Percentiles rank a stretch among this genome's conserved stretches.
These are phyloP conservation scores for bread wheat (Triticum aestivum) DNA, from an alignment of 176 grass and related monocot species.

Conservation along the genomic window DNA sequence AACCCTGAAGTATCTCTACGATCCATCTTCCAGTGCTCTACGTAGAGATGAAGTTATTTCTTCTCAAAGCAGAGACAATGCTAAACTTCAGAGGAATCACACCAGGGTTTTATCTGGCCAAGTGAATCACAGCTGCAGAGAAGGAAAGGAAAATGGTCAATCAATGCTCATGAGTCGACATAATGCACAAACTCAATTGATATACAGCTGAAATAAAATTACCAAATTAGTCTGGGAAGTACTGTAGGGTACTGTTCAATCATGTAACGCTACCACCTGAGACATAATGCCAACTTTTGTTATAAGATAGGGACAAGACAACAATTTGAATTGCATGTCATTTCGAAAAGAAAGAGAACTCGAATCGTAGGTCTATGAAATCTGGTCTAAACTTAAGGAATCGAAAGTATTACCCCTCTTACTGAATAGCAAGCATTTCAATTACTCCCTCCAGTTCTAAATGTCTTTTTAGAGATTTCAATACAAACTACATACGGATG, in stretches of 20 bases:
- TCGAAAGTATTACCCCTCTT: background rate
- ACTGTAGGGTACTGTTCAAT: background rate
- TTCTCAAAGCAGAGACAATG: conserved; percentile 3
- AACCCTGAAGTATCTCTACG: conserved; percentile 80
- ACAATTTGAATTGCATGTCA: background rate
- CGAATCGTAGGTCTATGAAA: background rate
- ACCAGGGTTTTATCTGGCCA: conserved; percentile 4
- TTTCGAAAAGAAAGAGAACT: background rate
- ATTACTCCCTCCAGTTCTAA: background rate
- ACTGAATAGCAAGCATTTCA: background rate
- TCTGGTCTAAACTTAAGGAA: background rate
- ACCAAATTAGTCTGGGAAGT: no score
- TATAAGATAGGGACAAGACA: background rate
- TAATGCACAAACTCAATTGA: background rate
- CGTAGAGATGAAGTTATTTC: background rate
- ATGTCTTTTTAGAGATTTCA: no score
- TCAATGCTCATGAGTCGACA: conserved; percentile 2
- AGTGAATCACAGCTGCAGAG: conserved; percentile 14
- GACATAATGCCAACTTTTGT: conserved; percentile 5
- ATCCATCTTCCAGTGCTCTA: conserved; percentile 62
- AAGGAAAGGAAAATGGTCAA: conserved; percentile 11
- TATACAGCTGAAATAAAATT: background rate
- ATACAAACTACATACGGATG: no score
- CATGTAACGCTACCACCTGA: background rate
- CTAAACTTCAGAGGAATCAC: conserved; percentile 25